Base-by-base conservation (phyloP, 2,329 filamentous ascomycete genomes). In the Capronia epimyces region DNA sequence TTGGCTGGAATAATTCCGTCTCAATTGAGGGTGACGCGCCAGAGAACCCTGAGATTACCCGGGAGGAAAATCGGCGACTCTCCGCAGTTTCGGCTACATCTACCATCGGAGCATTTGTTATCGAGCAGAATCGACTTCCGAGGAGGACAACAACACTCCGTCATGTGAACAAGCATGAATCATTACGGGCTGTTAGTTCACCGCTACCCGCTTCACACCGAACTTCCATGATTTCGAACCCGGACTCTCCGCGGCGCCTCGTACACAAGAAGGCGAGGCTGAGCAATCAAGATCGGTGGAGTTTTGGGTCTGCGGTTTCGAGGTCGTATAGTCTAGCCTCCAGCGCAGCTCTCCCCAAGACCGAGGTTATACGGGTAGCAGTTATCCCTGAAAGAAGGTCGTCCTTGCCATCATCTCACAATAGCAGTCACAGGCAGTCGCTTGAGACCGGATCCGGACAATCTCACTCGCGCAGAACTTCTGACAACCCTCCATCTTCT, bases 61-160 rank as follows among this genome's bases (percentile, higher is more conserved):
- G 59, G 4, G 59, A 65, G 15, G 66, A 67, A 10, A 57, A 55
- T 45, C 67, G 65, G 56, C 71, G 78, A 37, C 65, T 73, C 16
- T 81, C 79, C 12, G 70, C 64, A 13, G 64, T 73, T 2, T 81
- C 79, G 2, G 71, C 72, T 18, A 70, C 72, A 9, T 81, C 78
- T 4, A 78, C 77, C 0, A 68, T 81, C 13, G 76, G 79, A 65
- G 78, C 75, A 10, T 70, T 78, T 61, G 76, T 81, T 24, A 71
- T 80, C 39, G 69, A 76, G 20, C 50, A 50, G 13, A 46, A 43
- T 15, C 71, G 71, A 13, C 72, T 75, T 3, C 73, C 70, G 32
- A 71, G 69, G 53, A 66, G 69, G 31, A 69, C 64, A 46, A 68
- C 66, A 34, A 73, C 70, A 1, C 64, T 81, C 44, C 74, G 79